Base-by-base conservation (phyloP, 129 eudicot species). In the Chrysanthemum seticuspe region DNA sequence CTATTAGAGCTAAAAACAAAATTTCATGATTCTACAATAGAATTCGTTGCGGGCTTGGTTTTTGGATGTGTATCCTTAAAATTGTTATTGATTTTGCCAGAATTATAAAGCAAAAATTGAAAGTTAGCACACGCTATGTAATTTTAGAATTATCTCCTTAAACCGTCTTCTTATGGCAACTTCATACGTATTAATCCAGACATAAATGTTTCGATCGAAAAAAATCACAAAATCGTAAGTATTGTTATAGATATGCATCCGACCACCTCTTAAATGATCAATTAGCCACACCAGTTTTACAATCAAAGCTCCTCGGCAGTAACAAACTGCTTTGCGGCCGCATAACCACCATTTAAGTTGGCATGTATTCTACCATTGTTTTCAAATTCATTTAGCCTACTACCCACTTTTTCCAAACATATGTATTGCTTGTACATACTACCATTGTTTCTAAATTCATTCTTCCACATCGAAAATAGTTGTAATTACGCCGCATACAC, bases 281-380 rank as follows among this genome's bases (percentile, higher is more conserved):
- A 64, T 25, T 67, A 29, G 23, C 65, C 82, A 77, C 78, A 93
- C 98, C 98, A 93, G 76, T 87, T 93, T 93, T 71, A 93, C 98
- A 72, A 93, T 83, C 58, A 93, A 62, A 93, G 98, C 85, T 93
- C 90, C 77, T 93, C 98, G 4, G 97, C 98, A 10, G 97, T 78
- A 68, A 93, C 98, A 86, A 93, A 93, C 55, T 89, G 96, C 75
- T 93, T 93, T 65, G 97, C 97, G 23, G 97, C 98, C 7, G 98
- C 59, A 83, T 93, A 93, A 49, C 98, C 98, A 62, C 98, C 98
- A 84, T 93, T 86, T 19, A 19, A 19, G 21, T 19, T 19, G 21
- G 21, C 21, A 19, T 19, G 21, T 19, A 19, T 19, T 19, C 21
- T 19, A 19, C 21, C 21, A 19, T 19, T 19, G 21, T 19, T 19